Base-by-base conservation (phyloP, 140 eudicot genomes). In the Anethum foeniculum region DNA sequence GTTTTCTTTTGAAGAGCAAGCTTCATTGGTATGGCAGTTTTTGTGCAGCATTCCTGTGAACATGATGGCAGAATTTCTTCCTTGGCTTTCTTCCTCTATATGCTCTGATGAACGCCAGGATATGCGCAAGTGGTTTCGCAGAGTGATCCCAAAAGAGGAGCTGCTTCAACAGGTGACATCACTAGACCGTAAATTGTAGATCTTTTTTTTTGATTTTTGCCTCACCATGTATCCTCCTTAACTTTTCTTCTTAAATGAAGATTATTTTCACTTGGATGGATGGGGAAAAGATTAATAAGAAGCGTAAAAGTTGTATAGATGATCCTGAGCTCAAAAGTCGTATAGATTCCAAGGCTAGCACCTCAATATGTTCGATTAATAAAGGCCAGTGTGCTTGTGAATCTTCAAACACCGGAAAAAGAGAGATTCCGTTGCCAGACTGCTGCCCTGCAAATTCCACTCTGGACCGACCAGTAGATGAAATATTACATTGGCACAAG, bases 21-120 rank as follows among this genome's bases (percentile, higher is more conserved):
- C 98, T 74, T 91, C 98, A 13, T 79, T 96, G 81, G 99, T 92
- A 49, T 96, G 99, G 99, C 98, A 91, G 71, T 96, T 96, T 85
- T 84, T 96, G 83, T 96, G 99, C 87, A 93, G 98, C 85, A 96
- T 96, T 87, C 98, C 99, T 25, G 98, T 93, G 38, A 93, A 92
- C 86, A 96, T 96, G 99, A 93, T 96, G 99, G 93, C 94, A 62
- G 98, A 96, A 89, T 96, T 96, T 78, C 91, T 96, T 52, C 99
- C 99, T 36, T 96, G 99, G 99, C 97, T 96, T 83, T 93, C 99
- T 54, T 89, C 98, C 58, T 96, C 97, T 43, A 89, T 96, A 64
- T 96, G 98, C 64, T 76, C 92, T 62, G 99, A 93, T 86, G 99
- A 96, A 82, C 88, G 89, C 16, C 91, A 93, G 82, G 99, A 96